Percentiles rank a stretch among this genome's conserved stretches.
These are phyloP conservation scores for Xylaria longipes DNA, from an alignment of 495 filamentous ascomycete species.

Conservation along the genomic window DNA sequence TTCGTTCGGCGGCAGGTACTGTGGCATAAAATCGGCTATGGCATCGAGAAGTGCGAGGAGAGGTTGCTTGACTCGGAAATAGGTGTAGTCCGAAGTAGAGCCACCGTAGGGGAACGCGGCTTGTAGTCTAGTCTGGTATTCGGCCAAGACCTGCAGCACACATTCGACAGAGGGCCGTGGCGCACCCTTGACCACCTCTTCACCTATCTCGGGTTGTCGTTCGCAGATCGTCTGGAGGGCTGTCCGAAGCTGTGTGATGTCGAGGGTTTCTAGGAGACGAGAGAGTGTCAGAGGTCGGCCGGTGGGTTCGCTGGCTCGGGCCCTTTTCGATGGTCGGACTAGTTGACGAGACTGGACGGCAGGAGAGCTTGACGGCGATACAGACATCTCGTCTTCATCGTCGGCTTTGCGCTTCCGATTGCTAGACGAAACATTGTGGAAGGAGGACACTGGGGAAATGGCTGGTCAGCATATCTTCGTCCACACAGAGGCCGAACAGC, in stretches of 20 bases:
- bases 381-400: conserved; percentile 89
- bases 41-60: conserved; percentile 84
- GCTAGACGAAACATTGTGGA: conserved; percentile 56
- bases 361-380: conserved; percentile 83
- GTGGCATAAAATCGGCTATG: conserved; percentile 89
- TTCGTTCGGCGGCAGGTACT: conserved; percentile 93
- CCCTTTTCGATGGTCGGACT: conserved; percentile 65
- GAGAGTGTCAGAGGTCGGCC: conserved; percentile 82
- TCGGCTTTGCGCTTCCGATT: conserved; percentile 87
- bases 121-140: conserved; percentile 78
- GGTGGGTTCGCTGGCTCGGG: conserved; percentile 69
- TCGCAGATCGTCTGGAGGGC: conserved; percentile 89
- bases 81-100: conserved; percentile 87
- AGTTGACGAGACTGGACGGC: conserved; percentile 67
- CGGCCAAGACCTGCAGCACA: conserved; percentile 76
- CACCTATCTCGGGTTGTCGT: conserved; percentile 78
- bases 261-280: conserved; percentile 88
- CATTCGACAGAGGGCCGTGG: conserved; percentile 83
- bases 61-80: conserved; percentile 86
- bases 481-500: background rate
- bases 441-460: conserved; percentile 57
- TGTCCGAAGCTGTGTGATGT: conserved; percentile 77
- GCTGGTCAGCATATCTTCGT: conserved; percentile 30
- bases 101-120: conserved; percentile 89
- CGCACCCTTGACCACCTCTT: conserved; percentile 83